Base-by-base conservation (phyloP, 805 yeast genomes). In the Scheffersomyces amazonensis region DNA sequence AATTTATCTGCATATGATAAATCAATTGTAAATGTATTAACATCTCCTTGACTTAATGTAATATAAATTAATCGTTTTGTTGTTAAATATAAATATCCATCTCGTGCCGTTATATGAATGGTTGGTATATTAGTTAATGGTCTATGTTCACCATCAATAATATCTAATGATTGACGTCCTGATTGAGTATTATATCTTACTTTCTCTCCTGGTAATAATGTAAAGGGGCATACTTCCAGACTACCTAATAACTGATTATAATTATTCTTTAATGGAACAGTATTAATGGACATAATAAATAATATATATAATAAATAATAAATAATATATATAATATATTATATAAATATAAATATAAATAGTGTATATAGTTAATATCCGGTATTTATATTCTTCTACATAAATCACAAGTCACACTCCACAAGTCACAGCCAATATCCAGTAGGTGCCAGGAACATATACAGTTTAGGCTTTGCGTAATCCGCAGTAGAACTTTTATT, bases 31-130 rank as follows among this genome's bases (percentile, higher is more conserved):
- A 76, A 75, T 5, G 68, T 57, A 13, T 65, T 60, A 9, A 70
- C 53, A 42, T 71, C 76, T 1, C 75, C 76, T 33, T 60, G 69
- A 3, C 58, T 49, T 3, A 53, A 63, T 0, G 70, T 58, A 3
- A 74, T 50, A 35, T 58, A 62, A 7, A 74, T 63, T 0, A 76
- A 30, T 32, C 80, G 42, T 31, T 60, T 59, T 20, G 62, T 67
- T 0, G 79, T 73, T 17, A 75, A 47, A 44, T 60, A 72, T 1
- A 70, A 32, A 33, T 50, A 55, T 1, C 80, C 80, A 36, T 62
- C 66, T 4, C 51, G 39, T 7, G 66, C 64, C 3, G 44, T 37
- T n/a, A 68, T 60, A 52, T 46, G 5, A 18, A 18, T 28, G 12
- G 22, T 13, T 10, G 31, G 25, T 2, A 12, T 20, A 11, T 40